Conservation (phyloP, 768 basidiomycete genomes). For the Leucocoprinus sp. region DNA sequence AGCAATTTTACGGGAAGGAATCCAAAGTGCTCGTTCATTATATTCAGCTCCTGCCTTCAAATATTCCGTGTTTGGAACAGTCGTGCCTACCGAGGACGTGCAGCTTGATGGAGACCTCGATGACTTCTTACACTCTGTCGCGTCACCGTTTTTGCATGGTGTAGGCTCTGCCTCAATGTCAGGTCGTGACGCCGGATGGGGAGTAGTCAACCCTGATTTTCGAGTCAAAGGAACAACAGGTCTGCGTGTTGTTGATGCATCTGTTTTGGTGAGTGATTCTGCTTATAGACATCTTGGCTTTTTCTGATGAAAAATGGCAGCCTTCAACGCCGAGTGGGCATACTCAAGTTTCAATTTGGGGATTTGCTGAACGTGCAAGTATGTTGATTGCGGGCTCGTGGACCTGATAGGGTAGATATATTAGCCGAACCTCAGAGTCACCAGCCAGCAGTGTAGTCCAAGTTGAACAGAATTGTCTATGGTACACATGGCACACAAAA, state of each 20-base stretch:
- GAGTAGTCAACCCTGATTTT: slow-evolving; percentile 31
- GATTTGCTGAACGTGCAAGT: slow-evolving; percentile 8
- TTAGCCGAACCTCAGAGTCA: too few relatives aligned
- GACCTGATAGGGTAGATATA: neutral
- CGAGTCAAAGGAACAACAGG: slow-evolving; percentile 28
- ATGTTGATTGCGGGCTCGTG: slow-evolving; percentile 2
- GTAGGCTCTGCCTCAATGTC: slow-evolving; percentile 29
- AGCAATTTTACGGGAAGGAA: slow-evolving; percentile 15
- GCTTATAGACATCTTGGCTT: neutral
- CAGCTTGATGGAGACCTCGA: slow-evolving; percentile 22
- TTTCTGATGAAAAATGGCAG: neutral
- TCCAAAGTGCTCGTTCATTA: slow-evolving; percentile 15
- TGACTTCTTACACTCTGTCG: slow-evolving; percentile 17
- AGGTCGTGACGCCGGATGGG: slow-evolving; percentile 18
- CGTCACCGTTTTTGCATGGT: slow-evolving; percentile 25
- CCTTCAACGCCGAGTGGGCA: slow-evolving; percentile 9
- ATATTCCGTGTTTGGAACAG: slow-evolving; percentile 10
- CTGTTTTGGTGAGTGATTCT: slow-evolving; percentile 6
- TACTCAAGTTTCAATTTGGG: slow-evolving; percentile 2
- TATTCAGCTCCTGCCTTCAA: slow-evolving; percentile 15
- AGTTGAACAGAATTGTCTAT: too few relatives aligned
- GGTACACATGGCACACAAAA: too few relatives aligned
- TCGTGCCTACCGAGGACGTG: neutral
- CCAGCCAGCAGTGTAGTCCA: too few relatives aligned
- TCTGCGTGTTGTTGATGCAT: slow-evolving; percentile 24